Conservation (phyloP, 371 early-diverging fungal species). For the Blakeslea trispora region DNA sequence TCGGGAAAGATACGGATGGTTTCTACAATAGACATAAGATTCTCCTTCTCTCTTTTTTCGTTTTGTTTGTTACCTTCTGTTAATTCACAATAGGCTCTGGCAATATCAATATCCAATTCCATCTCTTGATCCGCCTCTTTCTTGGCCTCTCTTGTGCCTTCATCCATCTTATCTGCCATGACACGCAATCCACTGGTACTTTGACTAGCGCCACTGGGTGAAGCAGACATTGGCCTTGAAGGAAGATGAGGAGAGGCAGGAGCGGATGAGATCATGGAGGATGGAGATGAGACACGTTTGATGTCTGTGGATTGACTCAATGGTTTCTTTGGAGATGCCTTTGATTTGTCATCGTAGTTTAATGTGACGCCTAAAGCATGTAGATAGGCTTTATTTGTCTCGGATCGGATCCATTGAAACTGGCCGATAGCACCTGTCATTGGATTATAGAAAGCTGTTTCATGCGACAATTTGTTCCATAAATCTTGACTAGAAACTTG, state of each 20-base stretch:
- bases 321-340: background rate
- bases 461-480: conserved; percentile 50
- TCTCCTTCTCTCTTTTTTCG: too few relatives aligned
- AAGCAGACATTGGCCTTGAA: conserved; percentile 21
- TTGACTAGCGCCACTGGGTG: conserved; percentile 1
- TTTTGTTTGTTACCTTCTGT: conserved; percentile 50
- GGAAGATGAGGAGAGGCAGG: conserved; percentile 7
- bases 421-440: conserved; percentile 52
- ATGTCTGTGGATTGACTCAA: background rate
- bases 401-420: conserved; percentile 57
- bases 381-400: conserved; percentile 48
- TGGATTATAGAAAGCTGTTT: conserved; percentile 55
- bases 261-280: conserved; percentile 7
- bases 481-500: conserved; percentile 41
- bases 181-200: conserved; percentile 12
- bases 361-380: conserved; percentile 50
- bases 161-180: conserved; percentile 22
- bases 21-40: conserved; percentile 51
- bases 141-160: conserved; percentile 15
- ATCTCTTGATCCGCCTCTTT: conserved; percentile 42
- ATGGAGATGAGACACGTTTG: background rate
- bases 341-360: conserved; percentile 23
- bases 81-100: conserved; percentile 53
- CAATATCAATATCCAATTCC: conserved; percentile 54
- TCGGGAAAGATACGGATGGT: conserved; percentile 61